These are phyloP conservation scores for Globisporangium orthogonon DNA, from an alignment of 352 stramenopile genomes.

Conservation along the genomic window DNA sequence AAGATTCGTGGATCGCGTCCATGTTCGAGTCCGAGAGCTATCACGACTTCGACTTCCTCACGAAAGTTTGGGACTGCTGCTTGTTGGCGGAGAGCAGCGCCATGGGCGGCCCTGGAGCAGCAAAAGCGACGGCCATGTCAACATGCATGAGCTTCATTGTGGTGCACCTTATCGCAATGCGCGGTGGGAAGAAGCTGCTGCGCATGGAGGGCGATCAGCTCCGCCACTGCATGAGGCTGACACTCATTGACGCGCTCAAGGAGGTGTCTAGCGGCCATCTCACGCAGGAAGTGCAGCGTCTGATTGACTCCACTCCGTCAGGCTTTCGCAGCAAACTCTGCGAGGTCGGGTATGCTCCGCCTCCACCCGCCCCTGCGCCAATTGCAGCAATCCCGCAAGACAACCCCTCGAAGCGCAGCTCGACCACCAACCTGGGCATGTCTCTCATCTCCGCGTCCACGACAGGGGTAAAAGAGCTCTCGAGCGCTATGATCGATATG, in stretches of 20 bases:
- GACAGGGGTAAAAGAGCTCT: slow-evolving; percentile 56
- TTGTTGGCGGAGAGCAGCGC: slow-evolving; percentile 27
- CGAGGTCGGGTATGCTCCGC: slow-evolving; percentile 22
- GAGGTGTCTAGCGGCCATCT: slow-evolving; percentile 23
- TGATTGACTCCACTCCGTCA: slow-evolving; percentile 61
- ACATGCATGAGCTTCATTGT: slow-evolving; percentile 51
- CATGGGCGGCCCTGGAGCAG: not conserved
- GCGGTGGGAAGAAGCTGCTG: slow-evolving; percentile 52
- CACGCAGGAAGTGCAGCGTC: slow-evolving; percentile 27
- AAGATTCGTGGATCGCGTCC: slow-evolving; percentile 65
- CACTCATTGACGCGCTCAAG: slow-evolving; percentile 42
- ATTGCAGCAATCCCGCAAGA: not conserved
- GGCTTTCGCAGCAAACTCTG: slow-evolving; percentile 52
- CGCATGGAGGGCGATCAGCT: slow-evolving; percentile 71
- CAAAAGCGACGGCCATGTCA: slow-evolving; percentile 12
- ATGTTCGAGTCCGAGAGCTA: slow-evolving; percentile 61
- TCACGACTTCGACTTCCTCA: slow-evolving; percentile 41
- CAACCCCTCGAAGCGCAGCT: slow-evolving; percentile 6
- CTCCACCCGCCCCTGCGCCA: not conserved
- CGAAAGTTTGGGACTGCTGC: slow-evolving; percentile 71
- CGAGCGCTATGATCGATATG: slow-evolving; percentile 67
- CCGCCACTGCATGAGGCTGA: slow-evolving; percentile 57
- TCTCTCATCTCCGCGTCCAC: slow-evolving; percentile 59
- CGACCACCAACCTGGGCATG: slow-evolving; percentile 23
- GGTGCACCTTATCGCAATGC: slow-evolving; percentile 25